These are phyloP conservation scores for barley (Hordeum vulgare) DNA, from an alignment of 176 grass and related monocot genomes.

Conservation along the genomic window MorexV3_pseudomolecules_assembly NC_058518.1:133157961-133158460, in stretches of 20 bases:
- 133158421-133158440: slow-evolving; percentile 84
- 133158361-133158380: slow-evolving; percentile 55
- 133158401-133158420: slow-evolving; percentile 59
- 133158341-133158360: slow-evolving; percentile 98
- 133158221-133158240: not conserved
- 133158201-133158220: not conserved
- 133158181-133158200: not conserved
- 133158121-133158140: not conserved
- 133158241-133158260: not conserved
- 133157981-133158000: too few relatives aligned
- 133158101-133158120: not conserved
- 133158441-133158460: slow-evolving; percentile 97
- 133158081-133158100: not conserved
- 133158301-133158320: not conserved
- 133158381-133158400: slow-evolving; percentile 69
- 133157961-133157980: too few relatives aligned
- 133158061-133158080: too few relatives aligned
- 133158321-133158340: slow-evolving; percentile 45
- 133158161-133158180: not conserved
- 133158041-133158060: too few relatives aligned
- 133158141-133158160: not conserved
- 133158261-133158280: not conserved
- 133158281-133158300: not conserved
- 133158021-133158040: too few relatives aligned
- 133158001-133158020: too few relatives aligned